Evolutionary conservation across 441 rosid genomes (phyloP).

Genomic region (Geranium incanum): DNA sequence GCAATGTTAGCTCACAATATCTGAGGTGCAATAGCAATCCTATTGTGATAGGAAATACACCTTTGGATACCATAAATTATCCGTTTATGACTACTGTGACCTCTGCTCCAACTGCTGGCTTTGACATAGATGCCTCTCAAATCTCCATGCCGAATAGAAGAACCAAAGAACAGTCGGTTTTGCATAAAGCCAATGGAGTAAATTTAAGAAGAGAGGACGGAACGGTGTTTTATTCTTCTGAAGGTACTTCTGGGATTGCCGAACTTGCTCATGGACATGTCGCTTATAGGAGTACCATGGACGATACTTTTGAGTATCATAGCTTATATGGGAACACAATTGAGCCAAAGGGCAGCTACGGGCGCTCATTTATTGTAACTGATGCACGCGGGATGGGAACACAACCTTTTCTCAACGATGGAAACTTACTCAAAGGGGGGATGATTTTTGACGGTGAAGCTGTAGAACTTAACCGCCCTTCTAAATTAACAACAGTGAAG

Average conservation of each 20-base stretch:
- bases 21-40: constrained; percentile 29
- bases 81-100: constrained; percentile 24
- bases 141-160: constrained; percentile 37
- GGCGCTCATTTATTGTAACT: constrained; percentile 24
- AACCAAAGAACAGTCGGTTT: constrained; percentile 32
- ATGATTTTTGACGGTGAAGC: constrained; percentile 21
- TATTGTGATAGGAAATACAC: constrained; percentile 24
- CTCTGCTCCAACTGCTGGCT: constrained; percentile 23
- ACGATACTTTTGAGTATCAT: constrained; percentile 27
- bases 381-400: constrained; percentile 19
- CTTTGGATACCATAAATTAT: constrained; percentile 23
- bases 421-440: constrained; percentile 17
- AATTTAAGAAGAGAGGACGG: constrained; percentile 35
- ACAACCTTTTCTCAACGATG: constrained; percentile 18
- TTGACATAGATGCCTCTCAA: constrained; percentile 34
- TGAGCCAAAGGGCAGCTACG: constrained; percentile 33
- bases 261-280: constrained; percentile 30
- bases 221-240: constrained; percentile 25
- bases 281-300: constrained; percentile 20
- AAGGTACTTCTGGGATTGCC: constrained; percentile 27
- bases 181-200: constrained; percentile 35
- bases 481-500: constrained; percentile 18
- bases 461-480: constrained; percentile 17
- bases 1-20: constrained; percentile 28
- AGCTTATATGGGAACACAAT: constrained; percentile 22